Conservation (phyloP, 352 stramenopile genomes). For the Phytophthora litchii region DNA sequence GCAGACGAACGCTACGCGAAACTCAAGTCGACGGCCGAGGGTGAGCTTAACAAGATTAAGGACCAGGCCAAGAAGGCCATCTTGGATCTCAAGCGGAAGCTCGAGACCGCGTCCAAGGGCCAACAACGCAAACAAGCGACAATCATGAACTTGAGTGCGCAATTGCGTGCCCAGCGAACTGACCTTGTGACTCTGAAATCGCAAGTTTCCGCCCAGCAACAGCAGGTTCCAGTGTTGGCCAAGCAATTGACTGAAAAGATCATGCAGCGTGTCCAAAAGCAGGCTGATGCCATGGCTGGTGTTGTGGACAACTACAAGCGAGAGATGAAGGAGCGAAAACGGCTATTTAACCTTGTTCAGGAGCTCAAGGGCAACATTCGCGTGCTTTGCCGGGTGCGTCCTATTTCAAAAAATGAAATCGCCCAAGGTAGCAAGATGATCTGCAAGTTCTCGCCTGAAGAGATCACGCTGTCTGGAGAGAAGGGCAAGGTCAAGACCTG, state of each 20-base stretch:
- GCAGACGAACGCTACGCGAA: constrained; percentile 78
- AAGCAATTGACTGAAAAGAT: constrained; percentile 83
- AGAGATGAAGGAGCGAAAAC: constrained; percentile 88
- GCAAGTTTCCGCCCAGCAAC: constrained; percentile 55
- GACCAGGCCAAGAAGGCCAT: constrained; percentile 90
- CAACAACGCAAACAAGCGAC: constrained; percentile 62
- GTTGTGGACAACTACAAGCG: constrained; percentile 91
- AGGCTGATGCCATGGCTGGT: constrained; percentile 79
- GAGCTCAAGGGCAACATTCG: constrained; percentile 98
- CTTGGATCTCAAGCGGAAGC: constrained; percentile 78
- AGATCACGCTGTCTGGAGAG: constrained; percentile 78
- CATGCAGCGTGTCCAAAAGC: constrained; percentile 68
- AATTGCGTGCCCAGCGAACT: constrained; percentile 63
- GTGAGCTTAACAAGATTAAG: constrained; percentile 84
- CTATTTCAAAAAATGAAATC: constrained; percentile 85
- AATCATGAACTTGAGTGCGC: constrained; percentile 42
- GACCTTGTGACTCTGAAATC: constrained; percentile 58
- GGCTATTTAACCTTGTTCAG: constrained; percentile 96
- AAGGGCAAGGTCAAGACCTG: constrained; percentile 89
- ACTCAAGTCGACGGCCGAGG: constrained; percentile 76
- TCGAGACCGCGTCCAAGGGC: constrained; percentile 64
- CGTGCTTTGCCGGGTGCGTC: constrained; percentile 96
- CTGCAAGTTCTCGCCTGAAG: constrained; percentile 82
- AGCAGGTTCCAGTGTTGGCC: constrained; percentile 60
- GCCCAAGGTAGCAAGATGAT: constrained; percentile 78